These are phyloP conservation scores for Cymbopogon citratus DNA, from an alignment of 176 grass and related monocot species.

Conservation along the genomic window DNA sequence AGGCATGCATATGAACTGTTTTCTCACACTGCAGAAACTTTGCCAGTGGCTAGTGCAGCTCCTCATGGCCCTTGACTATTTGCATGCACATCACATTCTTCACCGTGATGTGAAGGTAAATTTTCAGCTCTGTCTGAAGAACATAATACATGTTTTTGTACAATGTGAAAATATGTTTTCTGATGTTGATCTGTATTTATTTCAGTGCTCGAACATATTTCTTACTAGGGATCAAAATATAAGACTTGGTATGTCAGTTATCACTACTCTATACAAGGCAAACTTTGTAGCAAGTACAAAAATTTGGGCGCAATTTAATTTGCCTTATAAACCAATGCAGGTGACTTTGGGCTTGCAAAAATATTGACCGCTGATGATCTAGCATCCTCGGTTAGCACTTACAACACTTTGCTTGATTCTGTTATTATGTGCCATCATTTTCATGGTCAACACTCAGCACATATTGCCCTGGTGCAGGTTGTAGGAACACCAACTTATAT, in stretches of 20 bases:
- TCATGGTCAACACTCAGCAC: background rate
- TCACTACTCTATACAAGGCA: constrained; percentile 4
- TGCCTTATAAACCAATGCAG: constrained; percentile 32
- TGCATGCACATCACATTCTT: constrained; percentile 90
- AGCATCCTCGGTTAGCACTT: constrained; percentile 67
- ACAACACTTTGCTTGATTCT: background rate
- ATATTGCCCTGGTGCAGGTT: constrained; percentile 36
- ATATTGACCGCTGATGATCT: constrained; percentile 73
- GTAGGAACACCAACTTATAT: constrained; percentile 93
- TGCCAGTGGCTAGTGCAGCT: constrained; percentile 87
- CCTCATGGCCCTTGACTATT: constrained; percentile 88
- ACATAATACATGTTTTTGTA: background rate
- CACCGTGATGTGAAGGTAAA: constrained; percentile 93
- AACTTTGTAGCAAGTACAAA: background rate
- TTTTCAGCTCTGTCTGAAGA: background rate
- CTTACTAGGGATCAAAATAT: constrained; percentile 75
- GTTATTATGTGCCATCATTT: background rate
- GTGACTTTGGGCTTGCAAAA: constrained; percentile 91
- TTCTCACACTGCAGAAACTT: constrained; percentile 49
- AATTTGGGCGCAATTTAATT: background rate
- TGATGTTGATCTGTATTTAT: constrained; percentile 14
- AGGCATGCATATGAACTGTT: background rate
- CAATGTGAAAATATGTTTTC: background rate
- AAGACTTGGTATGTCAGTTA: constrained; percentile 55
- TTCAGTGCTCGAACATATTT: constrained; percentile 93